Evolutionary conservation across 2,329 filamentous ascomycete genomes (phyloP).

Genomic region (Colletotrichum nymphaeae): DNA sequence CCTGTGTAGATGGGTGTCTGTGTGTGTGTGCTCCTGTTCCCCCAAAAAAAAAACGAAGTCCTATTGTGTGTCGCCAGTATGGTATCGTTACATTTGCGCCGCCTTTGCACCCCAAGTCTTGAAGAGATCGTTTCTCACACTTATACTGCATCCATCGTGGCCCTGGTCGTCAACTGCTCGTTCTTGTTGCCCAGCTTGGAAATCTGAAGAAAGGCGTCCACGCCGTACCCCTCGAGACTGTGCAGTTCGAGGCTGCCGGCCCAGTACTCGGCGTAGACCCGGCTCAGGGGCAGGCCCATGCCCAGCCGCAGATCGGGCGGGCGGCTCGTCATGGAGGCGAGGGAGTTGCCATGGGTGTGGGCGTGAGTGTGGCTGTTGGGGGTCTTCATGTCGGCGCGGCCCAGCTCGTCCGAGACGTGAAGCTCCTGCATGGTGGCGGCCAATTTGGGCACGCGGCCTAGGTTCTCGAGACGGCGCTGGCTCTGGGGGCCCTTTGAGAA

Average conservation of each 20-base stretch:
- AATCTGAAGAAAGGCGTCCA: constrained; percentile 95
- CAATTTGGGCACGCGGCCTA: constrained; percentile 88
- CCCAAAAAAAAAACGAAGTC: not conserved
- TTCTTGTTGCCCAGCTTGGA: constrained; percentile 98
- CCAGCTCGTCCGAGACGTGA: constrained; percentile 59
- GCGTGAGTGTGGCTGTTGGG: constrained; percentile 39
- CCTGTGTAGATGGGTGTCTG: not conserved
- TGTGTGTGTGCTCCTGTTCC: constrained; percentile 7
- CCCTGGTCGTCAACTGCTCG: constrained; percentile 85
- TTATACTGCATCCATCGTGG: constrained; percentile 80
- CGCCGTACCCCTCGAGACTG: constrained; percentile 93
- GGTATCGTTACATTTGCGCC: constrained; percentile 33
- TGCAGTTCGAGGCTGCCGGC: constrained; percentile 91
- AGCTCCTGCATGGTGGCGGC: constrained; percentile 94
- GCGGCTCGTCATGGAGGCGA: constrained; percentile 83
- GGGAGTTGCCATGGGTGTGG: constrained; percentile 66
- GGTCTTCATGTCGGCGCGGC: constrained; percentile 53
- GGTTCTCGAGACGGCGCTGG: constrained; percentile 82
- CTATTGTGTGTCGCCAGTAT: constrained; percentile 11
- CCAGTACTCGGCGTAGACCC: constrained; percentile 98
- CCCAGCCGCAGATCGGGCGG: constrained; percentile 89
- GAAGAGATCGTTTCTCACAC: not conserved
- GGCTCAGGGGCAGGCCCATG: constrained; percentile 92
- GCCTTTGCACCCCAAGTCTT: not conserved
- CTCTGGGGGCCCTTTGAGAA: constrained; percentile 93